Percentiles rank a stretch among this genome's conserved stretches.
Conservation (phyloP, 352 stramenopile species). For the Salisapilia sapeloensis region DNA sequence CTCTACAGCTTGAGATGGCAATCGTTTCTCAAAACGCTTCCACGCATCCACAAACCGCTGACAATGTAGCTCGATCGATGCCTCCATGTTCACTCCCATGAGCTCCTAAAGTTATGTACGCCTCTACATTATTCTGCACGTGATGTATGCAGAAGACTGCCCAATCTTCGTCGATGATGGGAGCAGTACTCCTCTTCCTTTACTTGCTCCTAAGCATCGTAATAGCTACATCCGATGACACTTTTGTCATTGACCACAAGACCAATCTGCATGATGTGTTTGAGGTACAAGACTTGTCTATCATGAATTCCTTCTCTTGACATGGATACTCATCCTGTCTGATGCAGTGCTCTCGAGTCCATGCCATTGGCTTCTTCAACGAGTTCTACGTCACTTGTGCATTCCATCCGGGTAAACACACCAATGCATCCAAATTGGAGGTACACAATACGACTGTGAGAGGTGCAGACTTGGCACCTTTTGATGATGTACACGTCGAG, state of each 20-base stretch:
- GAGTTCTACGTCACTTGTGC: slow-evolving; percentile 67
- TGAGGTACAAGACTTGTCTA: slow-evolving; percentile 2
- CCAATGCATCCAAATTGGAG: slow-evolving; percentile 13
- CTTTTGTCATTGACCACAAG: slow-evolving; percentile 32
- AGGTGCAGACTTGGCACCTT: slow-evolving; percentile 12
- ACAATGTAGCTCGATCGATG: slow-evolving; percentile 13
- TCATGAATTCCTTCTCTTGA: neutral
- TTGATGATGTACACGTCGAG: slow-evolving; percentile 25
- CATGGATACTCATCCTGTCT: neutral
- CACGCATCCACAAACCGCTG: slow-evolving; percentile 45
- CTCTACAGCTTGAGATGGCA: too few species aligned
- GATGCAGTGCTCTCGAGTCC: slow-evolving; percentile 36
- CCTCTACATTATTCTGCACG: neutral
- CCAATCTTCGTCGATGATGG: neutral
- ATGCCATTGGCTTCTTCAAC: slow-evolving; percentile 65
- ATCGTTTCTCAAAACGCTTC: slow-evolving; percentile 19
- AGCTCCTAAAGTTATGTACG: neutral
- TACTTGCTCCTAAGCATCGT: neutral
- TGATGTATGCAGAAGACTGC: neutral
- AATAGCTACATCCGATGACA: slow-evolving; percentile 3
- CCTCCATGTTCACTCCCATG: neutral
- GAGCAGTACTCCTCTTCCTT: neutral
- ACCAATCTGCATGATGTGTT: slow-evolving; percentile 34
- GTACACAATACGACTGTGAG: slow-evolving; percentile 28
- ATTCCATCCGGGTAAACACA: slow-evolving; percentile 14